Conservation (phyloP, 768 basidiomycete genomes). For the Boletus rubroflammeus region DNA sequence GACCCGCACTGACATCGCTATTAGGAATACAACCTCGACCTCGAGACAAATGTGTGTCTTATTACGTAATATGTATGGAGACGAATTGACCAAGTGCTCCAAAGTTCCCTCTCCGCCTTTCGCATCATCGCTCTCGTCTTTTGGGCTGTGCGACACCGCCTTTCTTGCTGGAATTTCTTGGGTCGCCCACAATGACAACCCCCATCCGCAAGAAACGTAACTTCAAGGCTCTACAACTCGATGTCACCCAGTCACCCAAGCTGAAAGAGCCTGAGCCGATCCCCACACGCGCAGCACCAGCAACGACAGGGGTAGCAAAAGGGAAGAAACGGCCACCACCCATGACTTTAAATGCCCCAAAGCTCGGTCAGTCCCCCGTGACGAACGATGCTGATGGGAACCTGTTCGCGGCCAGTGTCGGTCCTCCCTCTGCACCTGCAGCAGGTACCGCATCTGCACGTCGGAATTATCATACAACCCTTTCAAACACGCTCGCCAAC, state of each 20-base stretch:
- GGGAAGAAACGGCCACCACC: constrained; percentile 76
- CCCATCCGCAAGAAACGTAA: constrained; percentile 89
- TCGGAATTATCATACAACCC: constrained; percentile 72
- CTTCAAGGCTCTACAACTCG: constrained; percentile 81
- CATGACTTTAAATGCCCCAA: constrained; percentile 76
- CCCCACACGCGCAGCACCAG: constrained; percentile 46
- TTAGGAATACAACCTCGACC: neutral
- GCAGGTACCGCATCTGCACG: constrained; percentile 49
- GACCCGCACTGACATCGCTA: neutral
- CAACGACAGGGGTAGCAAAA: constrained; percentile 34
- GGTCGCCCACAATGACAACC: constrained; percentile 38
- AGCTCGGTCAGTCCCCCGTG: constrained; percentile 42
- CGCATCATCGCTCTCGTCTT: constrained; percentile 9
- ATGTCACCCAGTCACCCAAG: constrained; percentile 44
- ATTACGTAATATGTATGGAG: constrained; percentile 21
- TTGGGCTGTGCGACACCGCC: constrained; percentile 1
- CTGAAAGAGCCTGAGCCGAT: constrained; percentile 42
- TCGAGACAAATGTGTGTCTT: neutral
- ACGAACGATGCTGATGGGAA: constrained; percentile 36
- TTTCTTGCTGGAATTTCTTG: constrained; percentile 4
- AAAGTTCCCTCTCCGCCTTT: constrained; percentile 20
- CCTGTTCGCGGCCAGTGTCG: constrained; percentile 45
- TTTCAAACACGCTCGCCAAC: constrained; percentile 81
- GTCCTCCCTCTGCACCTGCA: constrained; percentile 50
- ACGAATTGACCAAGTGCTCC: neutral